Evolutionary conservation across 768 basidiomycete genomes (phyloP), one percentile per base, ranked within the genome.

Genomic region (Leccinellum rugosiceps): DNA sequence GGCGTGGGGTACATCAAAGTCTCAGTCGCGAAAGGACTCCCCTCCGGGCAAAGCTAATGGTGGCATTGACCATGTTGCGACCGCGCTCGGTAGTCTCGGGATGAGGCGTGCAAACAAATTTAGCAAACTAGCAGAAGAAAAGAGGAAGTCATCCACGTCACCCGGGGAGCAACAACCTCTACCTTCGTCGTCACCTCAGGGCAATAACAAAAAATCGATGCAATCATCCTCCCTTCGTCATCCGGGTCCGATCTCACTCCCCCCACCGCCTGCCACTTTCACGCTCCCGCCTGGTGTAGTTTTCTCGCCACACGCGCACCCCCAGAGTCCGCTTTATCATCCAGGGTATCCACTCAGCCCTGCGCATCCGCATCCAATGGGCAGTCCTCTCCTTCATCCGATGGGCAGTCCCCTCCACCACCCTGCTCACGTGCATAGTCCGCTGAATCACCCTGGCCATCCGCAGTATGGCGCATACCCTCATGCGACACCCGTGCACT

Each of bases 181-280:
- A 25, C 32, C 56, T 19, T 35, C 60, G 11, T 48, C 67, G 30
- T 44, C 60, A 21, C 2, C 51, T 49, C 68, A 62, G n/a, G 46
- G 53, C 0, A 54, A 63, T 13, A 52, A 57, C 44, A 61, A 60
- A 58, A 67, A 60, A 51, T 41, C 62, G 3, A 28, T 56, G 4
- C 65, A 68, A 23, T 57, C 68, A 25, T 59, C 60, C 44, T 76
- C 77, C 56, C 77, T 76, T 38, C 78, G 84, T 47, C 88, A 87
- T 61, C 89, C 89, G 1, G 88, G 87, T 1, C 84, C 83, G 2
- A 90, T 91, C 51, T 71, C 83, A 2, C 79, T 87, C 30, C 90
- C 85, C 30, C 88, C 85, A 1, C 84, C 85, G 1, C 84, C 80
- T 1, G 79, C 77, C 23, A 67, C 74, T 15, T 78, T 78, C 30